These are phyloP conservation scores for Oryza officinalis DNA, from an alignment of 176 grass and related monocot species.

Conservation along the genomic window DNA sequence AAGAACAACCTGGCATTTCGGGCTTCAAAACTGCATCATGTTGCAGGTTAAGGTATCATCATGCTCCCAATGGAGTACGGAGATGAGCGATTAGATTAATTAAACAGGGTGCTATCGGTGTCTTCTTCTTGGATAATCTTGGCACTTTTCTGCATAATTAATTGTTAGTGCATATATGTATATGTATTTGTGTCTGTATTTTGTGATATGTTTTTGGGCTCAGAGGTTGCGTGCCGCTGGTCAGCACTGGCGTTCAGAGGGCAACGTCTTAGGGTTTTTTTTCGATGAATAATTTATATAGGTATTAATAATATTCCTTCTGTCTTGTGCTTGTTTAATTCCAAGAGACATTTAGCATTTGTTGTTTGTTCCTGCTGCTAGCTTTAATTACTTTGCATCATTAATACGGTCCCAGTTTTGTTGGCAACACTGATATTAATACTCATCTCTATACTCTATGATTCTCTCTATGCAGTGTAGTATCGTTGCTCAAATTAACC, in stretches of 20 bases:
- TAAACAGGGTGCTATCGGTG: neutral
- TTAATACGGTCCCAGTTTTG: neutral
- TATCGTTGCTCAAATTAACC: too few relatives aligned
- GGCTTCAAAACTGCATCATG: conserved; percentile 28
- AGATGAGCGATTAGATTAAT: neutral
- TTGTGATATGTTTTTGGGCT: neutral
- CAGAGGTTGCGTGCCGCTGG: neutral
- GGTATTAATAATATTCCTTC: neutral
- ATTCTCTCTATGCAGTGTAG: neutral
- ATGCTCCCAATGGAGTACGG: neutral
- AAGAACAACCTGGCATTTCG: conserved; percentile 30
- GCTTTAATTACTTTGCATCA: neutral
- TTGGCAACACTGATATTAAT: neutral
- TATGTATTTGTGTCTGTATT: conserved; percentile 12
- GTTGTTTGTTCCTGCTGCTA: neutral
- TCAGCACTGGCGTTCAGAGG: conserved; percentile 8
- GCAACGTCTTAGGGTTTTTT: neutral
- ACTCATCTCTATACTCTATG: neutral
- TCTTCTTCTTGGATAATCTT: conserved; percentile 11
- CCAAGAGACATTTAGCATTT: neutral
- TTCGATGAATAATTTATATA: neutral
- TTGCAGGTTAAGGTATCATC: conserved; percentile 21
- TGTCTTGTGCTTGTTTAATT: conserved; percentile 21
- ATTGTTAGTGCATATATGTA: neutral
- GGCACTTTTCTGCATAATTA: neutral